A percentile compares a stretch with the other conserved stretches of the same genome.
Conservation (phyloP, 345 rosid species). For the Kandelia obovata region DNA sequence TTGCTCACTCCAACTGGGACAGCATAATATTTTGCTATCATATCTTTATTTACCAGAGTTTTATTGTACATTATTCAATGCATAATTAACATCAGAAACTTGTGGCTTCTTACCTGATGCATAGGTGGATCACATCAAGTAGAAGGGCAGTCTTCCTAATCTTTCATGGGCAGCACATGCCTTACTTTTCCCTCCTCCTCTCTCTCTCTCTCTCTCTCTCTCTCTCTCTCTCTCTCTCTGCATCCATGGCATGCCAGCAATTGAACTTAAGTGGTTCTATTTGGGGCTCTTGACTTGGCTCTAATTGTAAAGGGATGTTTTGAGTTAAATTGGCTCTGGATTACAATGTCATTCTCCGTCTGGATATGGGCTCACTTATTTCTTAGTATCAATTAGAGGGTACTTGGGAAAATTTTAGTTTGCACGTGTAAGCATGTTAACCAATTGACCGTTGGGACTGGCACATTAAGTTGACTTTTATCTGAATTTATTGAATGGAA, state of each 20-base stretch:
- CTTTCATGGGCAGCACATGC: too few relatives aligned
- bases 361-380: neutral
- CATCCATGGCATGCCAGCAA: too few relatives aligned
- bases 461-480: slow-evolving; percentile 1
- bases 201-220: too few relatives aligned
- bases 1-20: neutral
- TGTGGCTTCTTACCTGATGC: neutral
- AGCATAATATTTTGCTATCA: neutral
- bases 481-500: too few relatives aligned
- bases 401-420: neutral
- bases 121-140: neutral
- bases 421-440: neutral
- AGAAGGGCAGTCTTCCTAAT: too few relatives aligned
- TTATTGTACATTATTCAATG: neutral
- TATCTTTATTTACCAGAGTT: neutral
- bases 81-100: neutral
- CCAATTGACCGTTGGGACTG: neutral
- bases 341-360: slow-evolving; percentile 5
- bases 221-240: too few relatives aligned
- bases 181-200: too few relatives aligned
- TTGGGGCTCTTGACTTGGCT: too few relatives aligned
- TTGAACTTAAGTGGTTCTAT: too few relatives aligned
- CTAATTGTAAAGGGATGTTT: too few relatives aligned
- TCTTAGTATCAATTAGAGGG: too few relatives aligned
- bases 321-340: neutral